phyloP scores from a whole-genome alignment of 257 asterid genomes.

The Solanum virginianum region DNA sequence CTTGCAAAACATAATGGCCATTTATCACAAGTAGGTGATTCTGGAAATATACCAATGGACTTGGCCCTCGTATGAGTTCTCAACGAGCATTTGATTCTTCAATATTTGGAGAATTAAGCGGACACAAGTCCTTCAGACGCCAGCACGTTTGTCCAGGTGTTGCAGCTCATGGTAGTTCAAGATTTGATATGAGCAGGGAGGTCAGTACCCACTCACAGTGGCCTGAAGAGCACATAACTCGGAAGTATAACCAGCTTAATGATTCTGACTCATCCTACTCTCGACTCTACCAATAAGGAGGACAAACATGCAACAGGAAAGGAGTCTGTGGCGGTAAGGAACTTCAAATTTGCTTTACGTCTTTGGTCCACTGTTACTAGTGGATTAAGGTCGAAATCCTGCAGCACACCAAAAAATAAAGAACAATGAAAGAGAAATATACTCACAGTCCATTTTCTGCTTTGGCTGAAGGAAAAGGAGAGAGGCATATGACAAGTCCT shows the following conservation, averaged over 20 bases:
- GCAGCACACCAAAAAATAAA: not conserved
- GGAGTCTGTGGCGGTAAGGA: constrained; percentile 31
- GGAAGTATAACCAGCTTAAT: constrained; percentile 27
- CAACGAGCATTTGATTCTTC: constrained; percentile 23
- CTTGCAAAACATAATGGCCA: too few species aligned
- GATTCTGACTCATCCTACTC: constrained; percentile 48
- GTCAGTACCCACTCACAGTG: constrained; percentile 30
- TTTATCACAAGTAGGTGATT: constrained; percentile 18
- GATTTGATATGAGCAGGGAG: constrained; percentile 51
- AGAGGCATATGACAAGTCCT: not conserved
- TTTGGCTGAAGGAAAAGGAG: not conserved
- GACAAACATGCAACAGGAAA: constrained; percentile 30
- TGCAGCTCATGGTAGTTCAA: constrained; percentile 47
- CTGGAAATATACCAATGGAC: constrained; percentile 17
- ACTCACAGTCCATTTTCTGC: not conserved
- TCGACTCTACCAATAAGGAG: constrained; percentile 28
- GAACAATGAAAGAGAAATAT: not conserved
- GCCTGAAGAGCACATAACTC: constrained; percentile 17
- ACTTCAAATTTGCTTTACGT: not conserved
- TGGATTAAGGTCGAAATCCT: not conserved
- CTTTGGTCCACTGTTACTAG: not conserved
- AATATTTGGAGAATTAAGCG: constrained; percentile 29
- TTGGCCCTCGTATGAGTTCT: constrained; percentile 9
- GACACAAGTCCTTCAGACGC: constrained; percentile 38
- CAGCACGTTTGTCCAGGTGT: constrained; percentile 54